Base-by-base conservation (phyloP, 345 rosid genomes). In the Aquilaria malaccensis region DNA sequence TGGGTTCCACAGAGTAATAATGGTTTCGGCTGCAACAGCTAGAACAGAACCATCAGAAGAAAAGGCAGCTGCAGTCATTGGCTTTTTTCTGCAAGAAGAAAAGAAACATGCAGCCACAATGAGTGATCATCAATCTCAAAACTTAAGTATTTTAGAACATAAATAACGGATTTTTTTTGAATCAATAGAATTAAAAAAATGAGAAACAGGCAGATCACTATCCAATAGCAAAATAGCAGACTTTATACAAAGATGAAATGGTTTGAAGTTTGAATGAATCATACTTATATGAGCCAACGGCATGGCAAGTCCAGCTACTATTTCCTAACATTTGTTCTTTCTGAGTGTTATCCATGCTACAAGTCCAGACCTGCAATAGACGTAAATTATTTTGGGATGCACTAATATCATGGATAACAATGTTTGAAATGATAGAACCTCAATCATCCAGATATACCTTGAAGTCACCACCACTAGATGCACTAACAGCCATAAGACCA, bases 1-100 rank as follows among this genome's bases (percentile, higher is more conserved):
- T 4, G 96, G 95, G 67, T 94, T 89, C 99, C 99, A 90, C 54
- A 94, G 73, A 7, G 97, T 94, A 63, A 94, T 84, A 51, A 81
- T 76, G 67, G 87, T 84, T 78, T 90, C 96, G 55, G 96, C 97
- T 0, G 96, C 96, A 82, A 90, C 91, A 56, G 97, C 99, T 7
- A 94, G 90, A 68, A 94, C 92, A 66, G 96, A 80, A 77, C 99
- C 99, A 77, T 94, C 99, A 1, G 79, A 75, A 66, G 99, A 94
- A 79, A 94, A 94, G 47, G 93, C 72, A 62, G 95, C 99, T 66
- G 99, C 96, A 33, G 95, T 88, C 95, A 90, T 80, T 22, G 90
- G 88, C 74, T 72, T 87, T 71, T 80, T 94, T 65, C 99, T 94
- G 82, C 64, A 65, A 70, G 43, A 30, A 43, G 50, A 46, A 66